Evolutionary conservation across 2,329 filamentous ascomycete genomes (phyloP), one percentile per base, ranked within the genome.

Genomic region (Fusarium tanahbumbuense): DNA sequence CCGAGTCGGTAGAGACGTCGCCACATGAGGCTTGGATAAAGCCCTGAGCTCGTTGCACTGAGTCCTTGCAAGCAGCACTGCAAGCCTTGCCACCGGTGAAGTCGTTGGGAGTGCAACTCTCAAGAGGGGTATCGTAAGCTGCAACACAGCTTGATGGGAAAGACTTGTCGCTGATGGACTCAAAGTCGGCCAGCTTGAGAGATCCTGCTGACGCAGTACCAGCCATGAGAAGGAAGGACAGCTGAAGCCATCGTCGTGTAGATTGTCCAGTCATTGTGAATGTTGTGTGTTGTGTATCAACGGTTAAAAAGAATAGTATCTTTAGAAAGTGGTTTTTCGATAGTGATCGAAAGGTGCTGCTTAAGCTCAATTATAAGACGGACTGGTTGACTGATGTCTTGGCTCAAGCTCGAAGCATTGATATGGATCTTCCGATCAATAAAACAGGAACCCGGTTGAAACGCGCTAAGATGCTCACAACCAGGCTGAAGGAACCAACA

Each of bases 81-180:
- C 84, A 85, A 4, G 69, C 69, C 15, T 67, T 76, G 37, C 76
- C 77, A 4, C 57, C 57, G 27, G 84, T 84, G 68, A 85, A 75
- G 30, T 75, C 83, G 57, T 57, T 28, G 6, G 70, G 34, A 6
- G 54, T 60, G 72, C 83, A 85, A 52, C 78, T 77, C n/a, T 58
- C 44, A 27, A 85, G 78, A 8, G 78, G 78, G 8, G 76, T 74
- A 68, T 82, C 81, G 75, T 85, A 85, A 34, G 81, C 82, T 40
- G 79, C 70, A 16, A 80, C 74, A 68, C 83, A 85, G 44, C 68
- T 70, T 37, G 81, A 57, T 1, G 82, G 78, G 12, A 81, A 75
- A 7, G 77, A 72, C n/a, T 77, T 64, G 13, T 79, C 75, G n/a
- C 77, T 74, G 57, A 85, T 77, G 44, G 78, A 74, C 57, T 84